Evolutionary conservation across 1,139 yeast genomes (phyloP).

Genomic region (Cylindricascospora bacillispora): DNA sequence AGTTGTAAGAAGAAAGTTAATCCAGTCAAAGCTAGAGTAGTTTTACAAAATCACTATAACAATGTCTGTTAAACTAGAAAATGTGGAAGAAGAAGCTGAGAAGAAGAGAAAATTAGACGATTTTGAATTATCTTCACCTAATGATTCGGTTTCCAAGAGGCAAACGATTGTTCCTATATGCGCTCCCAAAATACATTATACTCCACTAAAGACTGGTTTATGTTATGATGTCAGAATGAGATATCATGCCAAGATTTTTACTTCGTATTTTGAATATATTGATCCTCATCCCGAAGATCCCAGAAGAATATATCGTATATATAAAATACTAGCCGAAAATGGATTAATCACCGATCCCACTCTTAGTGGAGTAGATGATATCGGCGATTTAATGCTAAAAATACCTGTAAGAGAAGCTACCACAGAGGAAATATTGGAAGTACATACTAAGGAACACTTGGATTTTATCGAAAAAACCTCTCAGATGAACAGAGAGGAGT

Average conservation of each 20-base stretch:
- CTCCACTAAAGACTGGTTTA: slow-evolving; percentile 77
- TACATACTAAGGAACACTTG: slow-evolving; percentile 74
- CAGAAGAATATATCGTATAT: slow-evolving; percentile 83
- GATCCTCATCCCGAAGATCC: slow-evolving; percentile 99
- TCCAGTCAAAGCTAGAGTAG: too few species aligned
- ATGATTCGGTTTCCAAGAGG: slow-evolving; percentile 12
- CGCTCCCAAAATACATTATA: slow-evolving; percentile 34
- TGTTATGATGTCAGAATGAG: slow-evolving; percentile 97
- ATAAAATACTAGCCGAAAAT: slow-evolving; percentile 86
- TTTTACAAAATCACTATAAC: too few species aligned
- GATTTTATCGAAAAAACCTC: slow-evolving; percentile 66
- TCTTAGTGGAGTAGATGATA: slow-evolving; percentile 64
- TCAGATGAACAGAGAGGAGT: slow-evolving; percentile 62
- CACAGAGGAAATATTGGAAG: slow-evolving; percentile 72
- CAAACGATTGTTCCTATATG: slow-evolving; percentile 42
- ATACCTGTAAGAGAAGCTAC: slow-evolving; percentile 87
- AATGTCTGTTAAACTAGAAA: too few species aligned
- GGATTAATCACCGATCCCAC: slow-evolving; percentile 78
- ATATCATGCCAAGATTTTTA: slow-evolving; percentile 88
- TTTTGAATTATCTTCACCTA: background rate
- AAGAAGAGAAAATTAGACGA: slow-evolving; percentile 2
- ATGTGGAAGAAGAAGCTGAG: too few species aligned
- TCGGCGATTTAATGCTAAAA: slow-evolving; percentile 77
- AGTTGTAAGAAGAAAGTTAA: too few species aligned
- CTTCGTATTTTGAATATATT: slow-evolving; percentile 83